These are phyloP conservation scores for Cladosporium sp. DNA, from an alignment of 2,329 filamentous ascomycete genomes.

Conservation along the genomic window DNA sequence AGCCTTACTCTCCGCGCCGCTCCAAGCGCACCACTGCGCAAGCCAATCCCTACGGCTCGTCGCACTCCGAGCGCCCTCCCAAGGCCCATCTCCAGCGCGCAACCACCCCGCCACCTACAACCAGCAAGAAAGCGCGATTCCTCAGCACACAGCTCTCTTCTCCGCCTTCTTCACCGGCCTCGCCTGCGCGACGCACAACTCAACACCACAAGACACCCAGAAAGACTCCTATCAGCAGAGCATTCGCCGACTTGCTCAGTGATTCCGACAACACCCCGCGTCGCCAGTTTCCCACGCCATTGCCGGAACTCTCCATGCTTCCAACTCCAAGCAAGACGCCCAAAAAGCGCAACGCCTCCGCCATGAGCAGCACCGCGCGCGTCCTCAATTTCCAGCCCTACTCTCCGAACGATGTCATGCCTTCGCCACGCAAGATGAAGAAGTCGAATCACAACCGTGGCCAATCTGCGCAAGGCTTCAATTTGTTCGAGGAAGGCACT, in stretches of 20 bases:
- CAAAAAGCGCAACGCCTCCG: constrained; percentile 47
- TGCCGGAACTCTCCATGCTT: constrained; percentile 47
- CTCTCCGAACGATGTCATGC: constrained; percentile 54
- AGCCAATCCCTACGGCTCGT: constrained; percentile 41
- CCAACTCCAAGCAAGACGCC: constrained; percentile 77
- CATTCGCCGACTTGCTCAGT: constrained; percentile 9
- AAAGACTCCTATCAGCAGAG: constrained; percentile 13
- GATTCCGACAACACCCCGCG: constrained; percentile 10
- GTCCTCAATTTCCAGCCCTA: constrained; percentile 52
- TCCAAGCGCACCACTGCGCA: constrained; percentile 30
- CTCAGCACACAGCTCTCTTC: constrained; percentile 42
- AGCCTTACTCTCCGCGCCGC: constrained; percentile 60
- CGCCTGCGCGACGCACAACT: constrained; percentile 20
- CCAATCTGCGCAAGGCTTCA: constrained; percentile 51
- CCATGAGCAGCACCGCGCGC: constrained; percentile 47
- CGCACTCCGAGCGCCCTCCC: constrained; percentile 29
- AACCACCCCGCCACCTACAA: constrained; percentile 23
- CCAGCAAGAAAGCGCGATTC: constrained; percentile 38
- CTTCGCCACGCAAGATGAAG: constrained; percentile 51
- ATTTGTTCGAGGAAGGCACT: constrained; percentile 43
- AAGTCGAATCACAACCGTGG: constrained; percentile 15
- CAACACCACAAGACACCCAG: constrained; percentile 16
- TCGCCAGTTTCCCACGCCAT: constrained; percentile 5
- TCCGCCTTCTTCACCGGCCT: constrained; percentile 38
- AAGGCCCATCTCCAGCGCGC: constrained; percentile 10